phyloP scores from a whole-genome alignment of 2,329 filamentous ascomycete genomes.

The Hymenoscyphus occultus region DNA sequence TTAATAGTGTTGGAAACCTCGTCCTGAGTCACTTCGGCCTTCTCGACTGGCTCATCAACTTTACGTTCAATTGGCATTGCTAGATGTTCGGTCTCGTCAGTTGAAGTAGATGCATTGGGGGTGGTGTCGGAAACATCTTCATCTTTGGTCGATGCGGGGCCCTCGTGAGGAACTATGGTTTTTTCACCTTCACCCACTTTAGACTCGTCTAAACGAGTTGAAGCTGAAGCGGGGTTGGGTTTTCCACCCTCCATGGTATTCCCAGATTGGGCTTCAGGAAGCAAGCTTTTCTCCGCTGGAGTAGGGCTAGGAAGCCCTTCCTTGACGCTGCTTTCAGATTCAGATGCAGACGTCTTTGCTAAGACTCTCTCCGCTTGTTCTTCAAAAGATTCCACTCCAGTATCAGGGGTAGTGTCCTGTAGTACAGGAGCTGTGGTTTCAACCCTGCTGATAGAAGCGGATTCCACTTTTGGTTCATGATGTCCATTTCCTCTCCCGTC shows the following conservation, averaged over 20 bases:
- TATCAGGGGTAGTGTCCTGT: background rate
- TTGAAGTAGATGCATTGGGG: background rate
- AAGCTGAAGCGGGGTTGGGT: background rate
- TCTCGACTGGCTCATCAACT: background rate
- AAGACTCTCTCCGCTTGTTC: background rate
- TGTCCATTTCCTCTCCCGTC: background rate
- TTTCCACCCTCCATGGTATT: background rate
- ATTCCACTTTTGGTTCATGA: conserved; percentile 1
- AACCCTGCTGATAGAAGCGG: background rate
- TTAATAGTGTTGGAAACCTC: background rate
- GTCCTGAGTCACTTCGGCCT: background rate
- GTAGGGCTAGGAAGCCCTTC: background rate
- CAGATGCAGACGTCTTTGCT: background rate
- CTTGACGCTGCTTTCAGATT: background rate
- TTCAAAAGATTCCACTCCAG: background rate
- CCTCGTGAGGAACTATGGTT: background rate
- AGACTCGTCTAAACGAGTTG: background rate
- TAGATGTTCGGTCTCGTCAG: background rate
- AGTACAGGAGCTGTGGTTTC: background rate
- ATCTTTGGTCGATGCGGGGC: background rate
- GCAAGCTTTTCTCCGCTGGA: background rate
- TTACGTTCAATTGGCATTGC: background rate
- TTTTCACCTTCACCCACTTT: background rate
- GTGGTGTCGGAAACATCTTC: background rate
- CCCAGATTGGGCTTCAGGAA: background rate